Conservation (phyloP, 352 stramenopile genomes). For the Globisporangium nunn region DNA sequence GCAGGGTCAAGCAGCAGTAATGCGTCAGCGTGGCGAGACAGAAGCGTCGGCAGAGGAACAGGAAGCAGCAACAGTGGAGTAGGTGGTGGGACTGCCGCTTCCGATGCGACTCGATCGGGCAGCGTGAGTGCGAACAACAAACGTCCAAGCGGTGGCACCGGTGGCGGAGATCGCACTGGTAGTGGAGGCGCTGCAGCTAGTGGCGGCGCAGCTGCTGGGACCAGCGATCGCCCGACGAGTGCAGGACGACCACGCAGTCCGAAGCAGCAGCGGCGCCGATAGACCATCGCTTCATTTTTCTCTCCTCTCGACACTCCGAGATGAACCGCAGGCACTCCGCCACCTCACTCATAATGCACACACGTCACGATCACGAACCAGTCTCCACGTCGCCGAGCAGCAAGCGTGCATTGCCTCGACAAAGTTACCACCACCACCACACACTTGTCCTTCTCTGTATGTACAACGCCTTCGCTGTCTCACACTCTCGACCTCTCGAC, state of each 20-base stretch:
- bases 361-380: too few relatives aligned
- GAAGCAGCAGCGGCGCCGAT: conserved; percentile 44
- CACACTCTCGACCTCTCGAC: background rate
- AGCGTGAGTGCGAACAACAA: conserved; percentile 9
- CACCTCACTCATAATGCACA: too few relatives aligned
- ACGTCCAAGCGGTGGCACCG: background rate
- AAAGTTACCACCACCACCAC: too few relatives aligned
- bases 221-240: conserved; percentile 16
- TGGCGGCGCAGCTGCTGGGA: background rate
- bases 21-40: conserved; percentile 28
- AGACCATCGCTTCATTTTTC: conserved; percentile 2
- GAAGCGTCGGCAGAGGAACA: conserved; percentile 20
- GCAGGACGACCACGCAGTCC: conserved; percentile 28
- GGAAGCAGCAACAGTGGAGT: background rate
- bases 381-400: background rate
- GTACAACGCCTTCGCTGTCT: background rate
- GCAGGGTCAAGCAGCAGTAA: conserved; percentile 5
- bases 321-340: too few relatives aligned
- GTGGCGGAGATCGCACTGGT: background rate
- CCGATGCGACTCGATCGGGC: conserved; percentile 8
- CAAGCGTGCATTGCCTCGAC: background rate
- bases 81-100: background rate
- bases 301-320: background rate
- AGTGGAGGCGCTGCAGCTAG: background rate
- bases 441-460: background rate